These are phyloP conservation scores for Acer campestre DNA, from an alignment of 345 rosid genomes.

Conservation along the genomic window DNA sequence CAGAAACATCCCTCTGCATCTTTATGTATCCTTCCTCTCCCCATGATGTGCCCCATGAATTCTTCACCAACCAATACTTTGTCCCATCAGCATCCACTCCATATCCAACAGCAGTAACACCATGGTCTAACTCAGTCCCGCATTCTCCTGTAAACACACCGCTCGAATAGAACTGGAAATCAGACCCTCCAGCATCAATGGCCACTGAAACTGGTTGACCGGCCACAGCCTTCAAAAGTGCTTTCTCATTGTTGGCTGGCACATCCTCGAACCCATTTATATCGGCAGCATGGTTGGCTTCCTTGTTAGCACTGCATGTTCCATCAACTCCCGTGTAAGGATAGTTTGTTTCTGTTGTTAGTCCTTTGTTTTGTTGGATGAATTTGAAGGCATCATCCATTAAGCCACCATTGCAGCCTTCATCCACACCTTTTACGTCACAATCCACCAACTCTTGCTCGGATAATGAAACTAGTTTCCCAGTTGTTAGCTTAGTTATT, in stretches of 20 bases:
- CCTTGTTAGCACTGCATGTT: conserved; percentile 26
- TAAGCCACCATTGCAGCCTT: conserved; percentile 45
- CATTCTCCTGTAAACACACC: conserved; percentile 30
- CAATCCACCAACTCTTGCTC: conserved; percentile 52
- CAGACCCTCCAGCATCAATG: conserved; percentile 31
- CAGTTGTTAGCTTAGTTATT: conserved; percentile 27
- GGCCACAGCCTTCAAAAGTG: conserved; percentile 34
- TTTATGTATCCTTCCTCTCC: conserved; percentile 39
- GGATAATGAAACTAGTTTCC: conserved; percentile 37
- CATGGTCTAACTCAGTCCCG: conserved; percentile 35
- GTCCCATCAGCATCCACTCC: conserved; percentile 16
- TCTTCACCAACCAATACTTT: conserved; percentile 43
- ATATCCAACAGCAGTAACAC: conserved; percentile 29
- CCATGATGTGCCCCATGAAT: conserved; percentile 41
- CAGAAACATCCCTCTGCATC: conserved; percentile 31
- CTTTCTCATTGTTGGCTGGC: conserved; percentile 33
- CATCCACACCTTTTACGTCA: conserved; percentile 36
- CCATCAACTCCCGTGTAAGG: conserved; percentile 34
- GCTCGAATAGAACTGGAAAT: conserved; percentile 34
- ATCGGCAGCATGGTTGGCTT: conserved; percentile 20
- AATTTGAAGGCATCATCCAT: conserved; percentile 43
- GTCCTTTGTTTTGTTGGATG: conserved; percentile 25
- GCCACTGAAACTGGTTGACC: conserved; percentile 35
- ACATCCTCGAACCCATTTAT: conserved; percentile 37
- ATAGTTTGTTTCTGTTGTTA: conserved; percentile 29